These are phyloP conservation scores for Pinus tabuliformis DNA, from an alignment of 75 land plant species.

Conservation along the genomic window DNA sequence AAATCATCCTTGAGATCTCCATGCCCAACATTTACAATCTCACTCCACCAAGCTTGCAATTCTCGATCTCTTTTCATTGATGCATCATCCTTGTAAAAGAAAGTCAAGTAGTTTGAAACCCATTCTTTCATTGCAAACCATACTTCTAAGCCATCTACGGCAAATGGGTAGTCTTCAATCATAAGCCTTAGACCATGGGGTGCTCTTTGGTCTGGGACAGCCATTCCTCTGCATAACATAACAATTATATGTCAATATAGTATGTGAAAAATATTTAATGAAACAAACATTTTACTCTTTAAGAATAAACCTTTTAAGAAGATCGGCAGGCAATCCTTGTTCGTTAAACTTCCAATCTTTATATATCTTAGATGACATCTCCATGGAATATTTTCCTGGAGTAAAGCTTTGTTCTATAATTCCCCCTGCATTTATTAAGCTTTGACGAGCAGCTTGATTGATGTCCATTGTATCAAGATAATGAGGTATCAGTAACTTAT, in stretches of 20 bases:
- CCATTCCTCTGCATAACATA: constrained; percentile 49
- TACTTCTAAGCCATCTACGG: constrained; percentile 48
- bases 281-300: no score
- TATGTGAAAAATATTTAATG: no score
- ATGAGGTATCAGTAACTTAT: constrained; percentile 66
- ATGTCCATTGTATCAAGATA: constrained; percentile 79
- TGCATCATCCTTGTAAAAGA: constrained; percentile 33
- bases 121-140: constrained; percentile 44
- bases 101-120: constrained; percentile 40
- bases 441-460: constrained; percentile 62
- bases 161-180: constrained; percentile 60
- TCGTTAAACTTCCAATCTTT: constrained; percentile 68
- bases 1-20: constrained; percentile 39
- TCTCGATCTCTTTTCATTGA: constrained; percentile 32
- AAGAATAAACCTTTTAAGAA: constrained; percentile 31
- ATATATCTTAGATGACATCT: constrained; percentile 67
- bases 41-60: constrained; percentile 55
- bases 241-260: no score
- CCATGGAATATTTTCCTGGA: constrained; percentile 55
- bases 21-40: constrained; percentile 41
- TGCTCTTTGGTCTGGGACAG: constrained; percentile 30
- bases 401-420: constrained; percentile 77
- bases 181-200: constrained; percentile 42
- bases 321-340: constrained; percentile 76
- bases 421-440: constrained; percentile 70